Base-by-base conservation (phyloP, 306 rosid species). In the Clitoria ternatea region DNA sequence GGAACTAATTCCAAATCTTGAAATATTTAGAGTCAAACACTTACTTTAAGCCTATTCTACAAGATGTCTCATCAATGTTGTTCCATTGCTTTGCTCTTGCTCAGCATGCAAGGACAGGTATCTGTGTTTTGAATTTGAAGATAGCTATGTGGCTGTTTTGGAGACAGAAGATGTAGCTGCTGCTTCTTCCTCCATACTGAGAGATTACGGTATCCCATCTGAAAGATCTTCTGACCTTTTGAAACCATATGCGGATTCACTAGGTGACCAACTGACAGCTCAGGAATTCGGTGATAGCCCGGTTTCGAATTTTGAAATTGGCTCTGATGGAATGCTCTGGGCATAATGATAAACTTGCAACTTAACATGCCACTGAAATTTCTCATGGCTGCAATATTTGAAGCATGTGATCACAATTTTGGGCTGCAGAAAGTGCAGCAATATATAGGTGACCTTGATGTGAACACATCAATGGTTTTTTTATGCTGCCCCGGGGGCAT, bases 71-170 rank as follows among this genome's bases (percentile, higher is more conserved):
- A 75, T 84, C 18, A 75, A 11, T 10, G 56, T 62, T 80, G 48
- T 44, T 56, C 64, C 73, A 12, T 81, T 80, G 35, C 50, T 60
- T 35, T 80, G 74, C 40, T 60, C 50, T 61, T 72, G 69, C 75
- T 74, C 88, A 94, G 99, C 92, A 27, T 89, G 99, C 96, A 79
- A 84, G 77, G 81, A 85, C 69, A 87, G 49, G 64, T 89, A 84
- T 79, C 77, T 94, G 19, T 83, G 77, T 71, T 94, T 94, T 17
- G 99, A 94, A 82, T 94, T 91, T 39, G 96, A 94, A 82, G 97
- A 87, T 77, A 86, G 86, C 68, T 94, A 85, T 75, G 69, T 89
- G 37, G 90, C 88, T 62, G 90, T 94, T 61, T 78, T 94, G 74
- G 97, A 89, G 82, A 87, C 91, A 55, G 90, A 89, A 83, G 86